Evolutionary conservation across 805 yeast species (phyloP).

Genomic region (Kregervanrija pseudodelftensis): DNA sequence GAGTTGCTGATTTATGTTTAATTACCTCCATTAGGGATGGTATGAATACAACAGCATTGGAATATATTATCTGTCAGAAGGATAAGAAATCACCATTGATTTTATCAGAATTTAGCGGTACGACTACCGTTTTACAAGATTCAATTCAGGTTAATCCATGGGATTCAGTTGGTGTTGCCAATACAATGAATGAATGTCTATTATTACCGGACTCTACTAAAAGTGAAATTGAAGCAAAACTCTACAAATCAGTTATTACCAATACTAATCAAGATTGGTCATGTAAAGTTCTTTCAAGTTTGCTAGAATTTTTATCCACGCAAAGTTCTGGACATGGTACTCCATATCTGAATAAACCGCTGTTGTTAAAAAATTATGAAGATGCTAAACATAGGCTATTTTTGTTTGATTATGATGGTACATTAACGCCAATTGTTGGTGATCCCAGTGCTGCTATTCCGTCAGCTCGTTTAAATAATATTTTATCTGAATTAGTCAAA

Average conservation of each 20-base stretch:
- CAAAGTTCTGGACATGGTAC: constrained; percentile 46
- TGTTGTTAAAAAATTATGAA: constrained; percentile 51
- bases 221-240: constrained; percentile 37
- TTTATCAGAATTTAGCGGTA: constrained; percentile 90
- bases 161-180: constrained; percentile 93
- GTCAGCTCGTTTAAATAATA: constrained; percentile 56
- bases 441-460: constrained; percentile 99
- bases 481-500: constrained; percentile 50
- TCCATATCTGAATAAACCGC: constrained; percentile 75
- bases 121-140: constrained; percentile 61
- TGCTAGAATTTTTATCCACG: constrained; percentile 27
- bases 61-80: constrained; percentile 83
- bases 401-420: constrained; percentile 95
- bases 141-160: constrained; percentile 91
- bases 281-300: constrained; percentile 44
- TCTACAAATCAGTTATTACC: constrained; percentile 57
- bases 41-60: constrained; percentile 91
- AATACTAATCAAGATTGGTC: constrained; percentile 84
- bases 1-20: constrained; percentile 85
- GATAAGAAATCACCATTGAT: constrained; percentile 68
- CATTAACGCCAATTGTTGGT: constrained; percentile 89
- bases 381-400: constrained; percentile 65
- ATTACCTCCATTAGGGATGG: constrained; percentile 93
- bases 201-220: constrained; percentile 43
- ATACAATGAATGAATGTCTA: constrained; percentile 66